Evolutionary conservation across 805 yeast species (phyloP), one percentile per base, ranked within the genome.

Genomic region (Kuraishia molischiana): DNA sequence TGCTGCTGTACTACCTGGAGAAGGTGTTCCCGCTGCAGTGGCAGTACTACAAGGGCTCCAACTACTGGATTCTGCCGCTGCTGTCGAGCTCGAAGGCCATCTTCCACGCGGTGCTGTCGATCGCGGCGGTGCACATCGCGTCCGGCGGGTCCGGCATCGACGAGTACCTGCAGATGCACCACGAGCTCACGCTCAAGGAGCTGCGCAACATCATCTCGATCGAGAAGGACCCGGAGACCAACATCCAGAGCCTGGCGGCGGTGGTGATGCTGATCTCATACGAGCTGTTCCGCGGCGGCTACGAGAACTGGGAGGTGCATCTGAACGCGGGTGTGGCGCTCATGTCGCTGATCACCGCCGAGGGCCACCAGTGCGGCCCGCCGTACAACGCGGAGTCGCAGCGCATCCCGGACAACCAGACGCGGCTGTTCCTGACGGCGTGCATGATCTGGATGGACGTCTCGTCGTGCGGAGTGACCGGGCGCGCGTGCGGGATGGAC

Each of bases 1-100:
- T 31, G 47, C 46, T 13, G 40, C 33, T 22, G 38, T 51, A 31
- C 33, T 31, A 31, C 21, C 21, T 31, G 10, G 33, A 31, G 14
- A 31, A 31, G 24, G 19, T 29, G n/a, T 36, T 20, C 26, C 33
- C 24, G 22, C n/a, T 19, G n/a, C 33, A 31, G 15, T 31, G 33
- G 33, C 33, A 15, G 21, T 19, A 31, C 33, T 31, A 31, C 33
- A 31, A 18, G 21, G 33, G 33, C 21, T 31, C 33, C 6, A 17
- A 15, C 10, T 19, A 31, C 13, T 31, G 33, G 33, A 31, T 31
- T n/a, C 14, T 31, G 13, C 33, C 33, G 14, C 21, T 31, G 10
- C n/a, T 31, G 21, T 31, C 33, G 11, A 14, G 14, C 5, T 31
- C 33, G 8, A 31, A 31, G n/a, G 33, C 33, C 19, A 15, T 31